Evolutionary conservation across 768 basidiomycete species (phyloP).

Genomic region (Pulveroboletus frians): DNA sequence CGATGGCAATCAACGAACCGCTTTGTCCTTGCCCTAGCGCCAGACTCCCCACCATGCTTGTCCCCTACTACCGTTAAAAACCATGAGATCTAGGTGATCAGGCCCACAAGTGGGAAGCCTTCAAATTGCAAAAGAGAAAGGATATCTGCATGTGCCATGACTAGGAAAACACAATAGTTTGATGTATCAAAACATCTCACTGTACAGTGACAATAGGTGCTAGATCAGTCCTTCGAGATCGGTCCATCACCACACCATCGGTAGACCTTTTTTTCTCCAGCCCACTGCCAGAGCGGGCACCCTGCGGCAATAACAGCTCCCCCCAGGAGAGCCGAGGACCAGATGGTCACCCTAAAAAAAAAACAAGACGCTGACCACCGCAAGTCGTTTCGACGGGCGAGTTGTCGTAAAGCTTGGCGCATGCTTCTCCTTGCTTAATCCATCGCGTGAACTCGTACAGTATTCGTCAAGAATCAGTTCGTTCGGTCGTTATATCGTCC

Average conservation of each 20-base stretch:
- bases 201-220: slow-evolving; percentile 16
- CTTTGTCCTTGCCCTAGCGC: slow-evolving; percentile 13
- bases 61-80: slow-evolving; percentile 1
- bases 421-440: slow-evolving; percentile 23
- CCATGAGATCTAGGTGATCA: background rate
- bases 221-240: slow-evolving; percentile 27
- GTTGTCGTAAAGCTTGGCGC: slow-evolving; percentile 17
- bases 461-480: slow-evolving; percentile 36
- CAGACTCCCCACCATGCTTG: slow-evolving; percentile 7
- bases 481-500: slow-evolving; percentile 30
- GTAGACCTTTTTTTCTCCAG: slow-evolving; percentile 25
- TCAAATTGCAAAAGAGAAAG: slow-evolving; percentile 14
- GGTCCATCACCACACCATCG: slow-evolving; percentile 23
- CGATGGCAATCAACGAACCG: slow-evolving; percentile 18
- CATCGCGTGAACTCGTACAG: slow-evolving; percentile 27
- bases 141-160: slow-evolving; percentile 13
- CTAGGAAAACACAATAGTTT: slow-evolving; percentile 22
- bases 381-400: slow-evolving; percentile 15
- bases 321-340: slow-evolving; percentile 20
- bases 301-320: slow-evolving; percentile 20
- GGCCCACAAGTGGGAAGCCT: background rate
- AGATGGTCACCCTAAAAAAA: slow-evolving; percentile 2
- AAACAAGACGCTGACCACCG: slow-evolving; percentile 11
- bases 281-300: slow-evolving; percentile 31
- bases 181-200: slow-evolving; percentile 18